Base-by-base conservation (phyloP, 208 protist genomes). In the Porcisia deanei region DNA sequence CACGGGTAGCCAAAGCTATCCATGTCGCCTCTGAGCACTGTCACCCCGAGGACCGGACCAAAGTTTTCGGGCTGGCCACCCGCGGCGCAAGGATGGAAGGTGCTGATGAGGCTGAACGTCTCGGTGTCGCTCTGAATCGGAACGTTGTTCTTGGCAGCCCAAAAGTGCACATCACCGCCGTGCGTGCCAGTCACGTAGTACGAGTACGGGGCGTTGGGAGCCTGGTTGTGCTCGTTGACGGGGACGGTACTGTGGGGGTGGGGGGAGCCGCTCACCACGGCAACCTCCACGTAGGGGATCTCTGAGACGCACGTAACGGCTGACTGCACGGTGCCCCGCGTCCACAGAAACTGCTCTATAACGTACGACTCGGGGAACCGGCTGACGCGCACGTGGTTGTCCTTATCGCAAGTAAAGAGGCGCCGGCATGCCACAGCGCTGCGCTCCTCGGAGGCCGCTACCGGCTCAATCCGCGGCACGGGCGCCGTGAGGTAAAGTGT, bases 321-420 rank as follows among this genome's bases (percentile, higher is more conserved):
- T 16, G 90, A 87, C 68, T 90, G 88, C 30, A 63, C 20, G 14
- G 75, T 65, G 55, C 47, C 55, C 55, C 84, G 75, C 16, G 82
- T 85, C 90, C 91, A 97, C 34, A 97, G 80, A 77, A 89, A 97
- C 76, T 96, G 91, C 73, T 95, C 91, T 39, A 97, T 88, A 34
- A 81, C 57, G 85, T 92, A 94, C 10, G 91, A 83, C 53, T 94
- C 88, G 7, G 93, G 91, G 80, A 88, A 97, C 73, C 82, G 76
- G 75, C 91, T 96, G 30, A 97, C 91, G 18, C 93, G 89, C 3
- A 75, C 82, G 81, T 95, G 93, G 58, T 85, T 55, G 73, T 97
- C 93, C 79, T 91, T 94, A 76, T 97, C 93, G 75, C 87, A 93
- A 9, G 90, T 94, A 71, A 97, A 91, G 60, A 97, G 77, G 49